Conservation (phyloP, 805 yeast genomes). For the Ogataea ramenticola region DNA sequence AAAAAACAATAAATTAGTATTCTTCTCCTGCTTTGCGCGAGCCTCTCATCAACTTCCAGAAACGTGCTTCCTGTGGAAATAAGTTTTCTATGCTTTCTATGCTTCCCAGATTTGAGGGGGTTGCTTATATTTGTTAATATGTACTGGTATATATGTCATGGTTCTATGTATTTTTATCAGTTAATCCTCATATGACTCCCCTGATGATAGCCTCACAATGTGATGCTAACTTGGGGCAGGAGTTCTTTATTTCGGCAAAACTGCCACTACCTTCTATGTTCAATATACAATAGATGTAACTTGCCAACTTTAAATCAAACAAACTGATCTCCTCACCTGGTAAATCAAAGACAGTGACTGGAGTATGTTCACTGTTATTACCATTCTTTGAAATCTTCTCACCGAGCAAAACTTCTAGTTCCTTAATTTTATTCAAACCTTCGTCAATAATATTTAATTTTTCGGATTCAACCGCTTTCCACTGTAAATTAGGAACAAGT, state of each 20-base stretch:
- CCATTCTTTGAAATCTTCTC: not conserved
- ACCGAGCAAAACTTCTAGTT: not conserved
- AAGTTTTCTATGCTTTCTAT: too few species aligned
- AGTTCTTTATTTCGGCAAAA: constrained; percentile 1
- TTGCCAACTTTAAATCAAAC: constrained; percentile 13
- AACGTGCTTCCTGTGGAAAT: too few species aligned
- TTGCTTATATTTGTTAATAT: too few species aligned
- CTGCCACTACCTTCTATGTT: constrained; percentile 6
- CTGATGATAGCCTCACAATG: constrained; percentile 13
- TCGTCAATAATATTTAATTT: not conserved
- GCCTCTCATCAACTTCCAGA: too few species aligned
- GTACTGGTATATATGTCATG: not conserved
- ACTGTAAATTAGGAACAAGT: not conserved
- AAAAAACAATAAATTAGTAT: too few species aligned
- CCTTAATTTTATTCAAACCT: not conserved
- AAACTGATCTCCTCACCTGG: not conserved
- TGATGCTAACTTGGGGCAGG: constrained; percentile 4
- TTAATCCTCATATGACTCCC: constrained; percentile 6
- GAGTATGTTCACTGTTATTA: too few species aligned
- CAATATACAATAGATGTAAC: constrained; percentile 6
- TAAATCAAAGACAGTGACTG: not conserved
- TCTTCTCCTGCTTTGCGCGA: too few species aligned
- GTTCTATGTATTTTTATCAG: not conserved
- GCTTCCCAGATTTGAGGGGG: too few species aligned
- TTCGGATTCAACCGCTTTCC: not conserved